phyloP scores from a whole-genome alignment of 106 monocot genomes.

The Cymbidium sinense region DNA sequence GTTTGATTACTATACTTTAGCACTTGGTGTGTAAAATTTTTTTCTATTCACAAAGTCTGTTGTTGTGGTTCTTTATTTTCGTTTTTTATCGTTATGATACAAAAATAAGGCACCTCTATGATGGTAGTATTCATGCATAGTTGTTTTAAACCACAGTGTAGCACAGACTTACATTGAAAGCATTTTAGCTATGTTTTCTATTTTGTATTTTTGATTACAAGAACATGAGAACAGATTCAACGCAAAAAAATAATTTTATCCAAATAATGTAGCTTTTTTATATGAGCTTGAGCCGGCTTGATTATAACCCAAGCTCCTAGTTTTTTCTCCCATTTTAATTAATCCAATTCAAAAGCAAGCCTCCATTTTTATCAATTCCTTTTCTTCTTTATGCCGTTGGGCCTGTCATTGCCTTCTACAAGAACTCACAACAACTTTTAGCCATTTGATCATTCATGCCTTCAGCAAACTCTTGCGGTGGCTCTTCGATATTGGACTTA shows the following conservation, averaged over 20 bases:
- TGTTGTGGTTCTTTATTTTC: neutral
- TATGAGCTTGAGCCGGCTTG: no score
- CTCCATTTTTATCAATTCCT: no score
- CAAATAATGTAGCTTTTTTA: neutral
- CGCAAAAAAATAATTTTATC: neutral
- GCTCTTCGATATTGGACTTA: no score
- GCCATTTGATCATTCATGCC: no score
- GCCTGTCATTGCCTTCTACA: no score
- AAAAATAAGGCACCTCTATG: neutral
- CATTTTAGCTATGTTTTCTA: neutral
- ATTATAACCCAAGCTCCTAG: no score
- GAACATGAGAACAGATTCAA: neutral
- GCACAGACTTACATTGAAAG: neutral
- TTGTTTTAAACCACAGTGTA: neutral
- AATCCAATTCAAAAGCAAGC: no score
- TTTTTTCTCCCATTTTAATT: no score
- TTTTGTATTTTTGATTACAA: neutral
- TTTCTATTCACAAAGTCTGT: neutral
- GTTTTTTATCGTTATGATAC: neutral
- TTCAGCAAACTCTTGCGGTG: no score
- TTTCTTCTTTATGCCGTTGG: no score
- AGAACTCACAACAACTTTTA: no score
- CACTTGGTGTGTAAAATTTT: neutral
- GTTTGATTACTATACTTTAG: neutral
- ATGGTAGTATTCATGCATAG: neutral